Conservation (phyloP, 1,284 basidiomycete genomes). For the Leccinum insolens region DNA sequence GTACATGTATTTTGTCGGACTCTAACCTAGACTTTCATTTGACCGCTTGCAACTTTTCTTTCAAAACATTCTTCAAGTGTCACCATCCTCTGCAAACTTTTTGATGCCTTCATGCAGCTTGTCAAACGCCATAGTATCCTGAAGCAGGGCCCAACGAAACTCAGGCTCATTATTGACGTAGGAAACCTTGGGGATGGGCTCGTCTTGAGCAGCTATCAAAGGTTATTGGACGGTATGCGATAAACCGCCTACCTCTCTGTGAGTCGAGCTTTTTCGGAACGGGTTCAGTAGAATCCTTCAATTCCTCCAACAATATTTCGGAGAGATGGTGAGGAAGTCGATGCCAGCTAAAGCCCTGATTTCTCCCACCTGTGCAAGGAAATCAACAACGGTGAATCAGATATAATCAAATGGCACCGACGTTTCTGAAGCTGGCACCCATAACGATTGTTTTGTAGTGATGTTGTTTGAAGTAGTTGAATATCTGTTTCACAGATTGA, state of each 20-base stretch:
- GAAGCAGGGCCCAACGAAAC: constrained; percentile 91
- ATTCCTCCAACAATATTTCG: constrained; percentile 85
- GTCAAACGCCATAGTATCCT: constrained; percentile 93
- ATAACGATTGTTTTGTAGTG: constrained; percentile 98
- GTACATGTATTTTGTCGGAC: neutral
- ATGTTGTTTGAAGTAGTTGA: constrained; percentile 99
- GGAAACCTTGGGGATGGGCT: constrained; percentile 77
- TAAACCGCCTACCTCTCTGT: constrained; percentile 50
- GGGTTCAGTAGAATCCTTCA: constrained; percentile 74
- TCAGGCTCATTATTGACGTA: constrained; percentile 92
- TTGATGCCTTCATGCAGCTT: constrained; percentile 96
- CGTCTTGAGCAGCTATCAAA: constrained; percentile 55
- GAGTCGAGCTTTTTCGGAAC: constrained; percentile 88
- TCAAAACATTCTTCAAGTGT: constrained; percentile 86
- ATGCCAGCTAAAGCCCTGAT: constrained; percentile 95
- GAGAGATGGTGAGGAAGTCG: constrained; percentile 96
- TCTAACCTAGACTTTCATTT: constrained; percentile 8
- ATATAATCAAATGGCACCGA: constrained; percentile 38
- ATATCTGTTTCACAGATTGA: constrained; percentile 92
- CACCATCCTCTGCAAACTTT: constrained; percentile 95
- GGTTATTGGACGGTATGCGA: neutral
- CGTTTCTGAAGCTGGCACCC: constrained; percentile 99
- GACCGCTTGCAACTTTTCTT: constrained; percentile 64
- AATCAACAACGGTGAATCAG: neutral
- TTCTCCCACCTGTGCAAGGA: constrained; percentile 72